These are phyloP conservation scores for Elongisporangium anandrum DNA, from an alignment of 352 stramenopile genomes.

Conservation along the genomic window DNA sequence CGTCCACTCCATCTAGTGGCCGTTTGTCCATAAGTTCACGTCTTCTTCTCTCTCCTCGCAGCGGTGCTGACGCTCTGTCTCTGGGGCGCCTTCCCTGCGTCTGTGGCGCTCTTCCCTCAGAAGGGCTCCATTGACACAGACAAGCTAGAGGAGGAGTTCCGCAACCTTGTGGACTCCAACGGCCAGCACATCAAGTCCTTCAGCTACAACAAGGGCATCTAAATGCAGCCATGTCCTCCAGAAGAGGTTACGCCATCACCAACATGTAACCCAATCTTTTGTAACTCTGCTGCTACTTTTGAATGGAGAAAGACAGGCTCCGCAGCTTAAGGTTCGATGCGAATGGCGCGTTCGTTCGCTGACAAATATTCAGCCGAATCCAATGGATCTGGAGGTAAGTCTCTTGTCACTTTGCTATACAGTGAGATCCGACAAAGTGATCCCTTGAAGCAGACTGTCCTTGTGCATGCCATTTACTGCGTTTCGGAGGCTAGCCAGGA, in stretches of 20 bases:
- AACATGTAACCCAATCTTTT: too few species aligned
- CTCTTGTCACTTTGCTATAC: too few species aligned
- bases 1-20: slow-evolving; percentile 3
- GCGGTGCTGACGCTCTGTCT: slow-evolving; percentile 76
- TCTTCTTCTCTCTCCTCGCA: slow-evolving; percentile 3
- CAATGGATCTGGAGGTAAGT: too few species aligned
- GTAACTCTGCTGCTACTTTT: too few species aligned
- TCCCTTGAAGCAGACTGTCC: too few species aligned
- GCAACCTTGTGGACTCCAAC: slow-evolving; percentile 46
- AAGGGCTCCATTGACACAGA: slow-evolving; percentile 63
- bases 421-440: too few species aligned
- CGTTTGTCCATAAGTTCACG: background rate
- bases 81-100: slow-evolving; percentile 72
- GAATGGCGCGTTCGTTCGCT: too few species aligned
- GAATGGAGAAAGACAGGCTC: too few species aligned
- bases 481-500: too few species aligned
- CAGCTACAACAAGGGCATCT: slow-evolving; percentile 86
- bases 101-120: slow-evolving; percentile 79
- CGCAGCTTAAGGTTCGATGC: too few species aligned
- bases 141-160: slow-evolving; percentile 62
- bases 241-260: background rate
- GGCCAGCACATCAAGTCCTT: slow-evolving; percentile 57
- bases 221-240: background rate
- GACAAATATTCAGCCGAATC: too few species aligned
- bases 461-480: too few species aligned